A percentile compares a stretch with the other conserved stretches of the same genome.
Evolutionary conservation across 2,329 filamentous ascomycete genomes (phyloP).

Genomic region (Monosporascus sp.): DNA sequence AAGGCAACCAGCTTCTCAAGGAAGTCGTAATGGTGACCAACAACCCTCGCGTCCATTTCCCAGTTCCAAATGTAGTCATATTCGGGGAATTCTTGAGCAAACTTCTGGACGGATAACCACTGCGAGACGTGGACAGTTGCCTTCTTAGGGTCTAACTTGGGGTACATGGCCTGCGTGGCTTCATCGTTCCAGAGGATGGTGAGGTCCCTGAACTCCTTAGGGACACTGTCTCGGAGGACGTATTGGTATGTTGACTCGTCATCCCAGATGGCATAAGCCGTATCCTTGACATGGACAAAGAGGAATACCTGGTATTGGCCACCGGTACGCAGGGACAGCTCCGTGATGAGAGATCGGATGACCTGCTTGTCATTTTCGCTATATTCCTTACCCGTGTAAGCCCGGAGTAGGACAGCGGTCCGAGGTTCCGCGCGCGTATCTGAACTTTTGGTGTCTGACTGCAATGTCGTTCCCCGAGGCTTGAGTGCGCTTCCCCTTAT

Average conservation of each 20-base stretch:
- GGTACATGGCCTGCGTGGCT: conserved; percentile 73
- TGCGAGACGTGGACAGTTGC: conserved; percentile 55
- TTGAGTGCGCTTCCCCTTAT: conserved; percentile 2
- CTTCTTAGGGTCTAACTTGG: conserved; percentile 57
- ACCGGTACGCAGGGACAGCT: conserved; percentile 69
- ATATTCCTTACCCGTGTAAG: conserved; percentile 70
- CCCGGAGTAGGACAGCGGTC: conserved; percentile 70
- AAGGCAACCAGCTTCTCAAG: conserved; percentile 61
- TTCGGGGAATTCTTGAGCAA: conserved; percentile 69
- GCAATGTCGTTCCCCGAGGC: conserved; percentile 2
- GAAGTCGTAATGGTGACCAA: conserved; percentile 77
- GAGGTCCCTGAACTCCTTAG: conserved; percentile 64
- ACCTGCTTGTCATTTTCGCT: conserved; percentile 74
- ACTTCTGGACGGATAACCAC: conserved; percentile 71
- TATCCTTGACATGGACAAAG: conserved; percentile 71
- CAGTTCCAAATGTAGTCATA: conserved; percentile 84
- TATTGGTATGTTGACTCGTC: conserved; percentile 53
- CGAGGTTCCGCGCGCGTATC: conserved; percentile 39
- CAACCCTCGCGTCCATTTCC: conserved; percentile 78
- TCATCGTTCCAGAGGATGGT: conserved; percentile 69
- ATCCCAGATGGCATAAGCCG: conserved; percentile 52
- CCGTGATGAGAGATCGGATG: conserved; percentile 72
- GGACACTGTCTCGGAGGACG: conserved; percentile 58
- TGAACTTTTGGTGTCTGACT: conserved; percentile 8
- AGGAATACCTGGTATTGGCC: conserved; percentile 79